Conservation (phyloP, 1,139 yeast genomes). For the Saccharomyces hybrid region DNA sequence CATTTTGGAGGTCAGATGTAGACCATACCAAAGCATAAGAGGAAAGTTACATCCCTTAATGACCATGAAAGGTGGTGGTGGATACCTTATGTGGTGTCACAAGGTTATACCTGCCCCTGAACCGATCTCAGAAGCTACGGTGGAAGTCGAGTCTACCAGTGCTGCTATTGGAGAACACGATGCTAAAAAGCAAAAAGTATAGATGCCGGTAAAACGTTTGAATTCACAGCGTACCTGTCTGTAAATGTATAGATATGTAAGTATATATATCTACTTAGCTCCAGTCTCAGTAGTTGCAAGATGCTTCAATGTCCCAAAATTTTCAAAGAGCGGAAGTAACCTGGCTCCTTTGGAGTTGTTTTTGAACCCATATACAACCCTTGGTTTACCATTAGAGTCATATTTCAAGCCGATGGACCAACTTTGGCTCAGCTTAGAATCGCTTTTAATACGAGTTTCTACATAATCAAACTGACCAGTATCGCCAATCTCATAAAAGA, state of each 20-base stretch:
- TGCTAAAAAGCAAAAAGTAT: slow-evolving; percentile 4
- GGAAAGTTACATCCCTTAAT: slow-evolving; percentile 92
- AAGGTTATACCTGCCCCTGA: slow-evolving; percentile 66
- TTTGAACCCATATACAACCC: slow-evolving; percentile 33
- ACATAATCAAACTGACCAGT: slow-evolving; percentile 29
- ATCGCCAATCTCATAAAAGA: slow-evolving; percentile 41
- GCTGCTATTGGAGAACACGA: slow-evolving; percentile 4
- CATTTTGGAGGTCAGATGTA: slow-evolving; percentile 71
- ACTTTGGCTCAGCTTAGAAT: background rate
- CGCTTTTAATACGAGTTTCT: slow-evolving; percentile 5
- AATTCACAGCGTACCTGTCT: background rate
- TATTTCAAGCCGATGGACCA: slow-evolving; percentile 29
- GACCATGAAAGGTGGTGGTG: slow-evolving; percentile 93
- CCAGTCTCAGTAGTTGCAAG: background rate
- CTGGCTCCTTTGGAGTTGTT: background rate
- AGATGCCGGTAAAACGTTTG: background rate
- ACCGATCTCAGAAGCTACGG: slow-evolving; percentile 31
- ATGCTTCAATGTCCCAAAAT: background rate
- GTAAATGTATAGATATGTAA: too few relatives aligned
- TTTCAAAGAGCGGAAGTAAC: too few relatives aligned
- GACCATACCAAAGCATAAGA: slow-evolving; percentile 86
- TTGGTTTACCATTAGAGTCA: slow-evolving; percentile 32
- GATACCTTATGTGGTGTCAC: slow-evolving; percentile 73
- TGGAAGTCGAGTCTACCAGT: slow-evolving; percentile 3
- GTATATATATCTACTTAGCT: background rate